Evolutionary conservation across 2,329 filamentous ascomycete species (phyloP).

Genomic region (Pseudogymnoascus sp.): DNA sequence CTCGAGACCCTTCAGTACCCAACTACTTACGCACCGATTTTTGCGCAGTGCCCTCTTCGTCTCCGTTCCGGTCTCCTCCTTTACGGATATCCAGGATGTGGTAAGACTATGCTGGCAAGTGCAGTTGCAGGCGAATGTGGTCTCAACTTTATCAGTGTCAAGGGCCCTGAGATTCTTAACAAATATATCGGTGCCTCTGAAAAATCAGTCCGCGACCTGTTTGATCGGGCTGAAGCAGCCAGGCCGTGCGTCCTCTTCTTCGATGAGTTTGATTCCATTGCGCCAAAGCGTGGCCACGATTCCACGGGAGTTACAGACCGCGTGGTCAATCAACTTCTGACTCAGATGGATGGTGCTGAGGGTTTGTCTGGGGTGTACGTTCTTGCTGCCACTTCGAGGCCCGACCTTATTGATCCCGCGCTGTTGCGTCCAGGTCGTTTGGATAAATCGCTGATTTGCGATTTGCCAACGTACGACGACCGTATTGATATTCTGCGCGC

Average conservation of each 20-base stretch:
- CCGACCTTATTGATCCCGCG: constrained; percentile 92
- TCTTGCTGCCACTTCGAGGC: constrained; percentile 83
- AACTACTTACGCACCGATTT: constrained; percentile 95
- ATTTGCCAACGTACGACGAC: constrained; percentile 73
- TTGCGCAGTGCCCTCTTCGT: constrained; percentile 90
- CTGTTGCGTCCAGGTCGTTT: constrained; percentile 83
- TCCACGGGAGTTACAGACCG: constrained; percentile 97
- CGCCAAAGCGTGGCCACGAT: constrained; percentile 93
- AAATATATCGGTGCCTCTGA: constrained; percentile 98
- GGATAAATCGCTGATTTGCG: constrained; percentile 88
- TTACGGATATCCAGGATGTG: constrained; percentile 92
- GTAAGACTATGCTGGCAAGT: constrained; percentile 90
- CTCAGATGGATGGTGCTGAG: constrained; percentile 98
- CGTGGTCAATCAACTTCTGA: constrained; percentile 95
- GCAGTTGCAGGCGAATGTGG: constrained; percentile 97
- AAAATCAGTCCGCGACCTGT: constrained; percentile 90
- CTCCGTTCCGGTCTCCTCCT: constrained; percentile 85
- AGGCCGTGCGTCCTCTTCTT: constrained; percentile 95
- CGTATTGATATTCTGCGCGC: constrained; percentile 81
- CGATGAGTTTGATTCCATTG: constrained; percentile 97
- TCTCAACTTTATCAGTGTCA: constrained; percentile 96
- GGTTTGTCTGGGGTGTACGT: constrained; percentile 93
- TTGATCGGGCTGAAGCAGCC: constrained; percentile 84
- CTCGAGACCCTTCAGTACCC: constrained; percentile 95
- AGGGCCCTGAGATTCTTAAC: constrained; percentile 95